These are phyloP conservation scores for Rubus idaeus DNA, from an alignment of 306 rosid species.

Conservation along the genomic window DNA sequence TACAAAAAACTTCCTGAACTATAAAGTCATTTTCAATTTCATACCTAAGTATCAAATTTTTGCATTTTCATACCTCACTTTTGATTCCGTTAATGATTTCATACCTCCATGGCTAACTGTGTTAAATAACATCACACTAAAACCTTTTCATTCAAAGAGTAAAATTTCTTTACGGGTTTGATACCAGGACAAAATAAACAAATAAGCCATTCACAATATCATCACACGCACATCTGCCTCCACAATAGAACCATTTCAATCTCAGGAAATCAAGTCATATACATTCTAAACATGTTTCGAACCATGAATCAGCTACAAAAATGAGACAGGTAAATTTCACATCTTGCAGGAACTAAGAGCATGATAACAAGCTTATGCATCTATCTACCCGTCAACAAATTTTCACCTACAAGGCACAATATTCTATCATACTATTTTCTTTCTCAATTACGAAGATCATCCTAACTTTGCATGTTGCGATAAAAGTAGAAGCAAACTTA, in stretches of 20 bases:
- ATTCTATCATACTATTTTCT: neutral
- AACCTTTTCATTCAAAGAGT: neutral
- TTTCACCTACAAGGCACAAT: neutral
- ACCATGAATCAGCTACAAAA: neutral
- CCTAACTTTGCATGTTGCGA: neutral
- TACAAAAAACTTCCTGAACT: too few species aligned
- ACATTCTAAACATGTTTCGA: neutral
- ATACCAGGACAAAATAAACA: neutral
- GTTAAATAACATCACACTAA: too few species aligned
- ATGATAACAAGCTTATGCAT: neutral
- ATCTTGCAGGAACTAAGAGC: neutral
- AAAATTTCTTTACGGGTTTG: neutral
- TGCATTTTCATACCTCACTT: too few species aligned
- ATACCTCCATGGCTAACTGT: too few species aligned
- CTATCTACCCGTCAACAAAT: neutral
- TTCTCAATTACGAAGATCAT: neutral
- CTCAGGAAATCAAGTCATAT: neutral
- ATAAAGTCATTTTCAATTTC: too few species aligned
- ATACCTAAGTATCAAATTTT: too few species aligned
- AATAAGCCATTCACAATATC: neutral
- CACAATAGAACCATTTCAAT: neutral
- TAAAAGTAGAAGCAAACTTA: neutral
- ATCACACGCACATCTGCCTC: neutral
- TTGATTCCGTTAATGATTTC: too few species aligned
- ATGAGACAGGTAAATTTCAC: neutral